Evolutionary conservation across 371 early-diverging fungal genomes (phyloP).

Genomic region (Capillidium rhysosporum): DNA sequence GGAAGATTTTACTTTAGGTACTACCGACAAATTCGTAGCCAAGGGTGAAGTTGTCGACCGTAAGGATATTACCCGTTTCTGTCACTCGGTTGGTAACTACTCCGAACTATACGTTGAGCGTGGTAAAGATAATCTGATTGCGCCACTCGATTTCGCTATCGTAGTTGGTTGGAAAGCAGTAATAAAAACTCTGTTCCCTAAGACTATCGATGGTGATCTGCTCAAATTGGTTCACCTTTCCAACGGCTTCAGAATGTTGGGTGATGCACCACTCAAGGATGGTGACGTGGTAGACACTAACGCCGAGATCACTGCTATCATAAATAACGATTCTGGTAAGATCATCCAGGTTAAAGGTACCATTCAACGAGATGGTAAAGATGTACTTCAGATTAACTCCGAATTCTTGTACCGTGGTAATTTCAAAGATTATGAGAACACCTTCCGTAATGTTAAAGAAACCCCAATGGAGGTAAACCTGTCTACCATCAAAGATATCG

Average conservation of each 20-base stretch:
- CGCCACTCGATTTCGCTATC: slow-evolving; percentile 89
- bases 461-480: slow-evolving; percentile 63
- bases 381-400: slow-evolving; percentile 51
- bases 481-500: slow-evolving; percentile 55
- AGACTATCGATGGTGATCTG: slow-evolving; percentile 83
- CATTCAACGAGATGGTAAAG: slow-evolving; percentile 33
- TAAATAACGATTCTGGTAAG: slow-evolving; percentile 78
- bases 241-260: slow-evolving; percentile 80
- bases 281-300: slow-evolving; percentile 71
- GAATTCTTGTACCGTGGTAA: slow-evolving; percentile 87
- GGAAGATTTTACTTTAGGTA: slow-evolving; percentile 24
- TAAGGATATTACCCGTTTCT: slow-evolving; percentile 54
- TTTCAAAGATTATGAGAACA: slow-evolving; percentile 60
- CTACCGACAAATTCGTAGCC: slow-evolving; percentile 39
- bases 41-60: slow-evolving; percentile 34
- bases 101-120: slow-evolving; percentile 68
- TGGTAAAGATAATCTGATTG: slow-evolving; percentile 35
- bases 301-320: slow-evolving; percentile 52
- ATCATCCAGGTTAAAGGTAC: slow-evolving; percentile 72
- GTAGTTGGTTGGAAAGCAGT: slow-evolving; percentile 88
- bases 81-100: slow-evolving; percentile 75
- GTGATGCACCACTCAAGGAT: slow-evolving; percentile 50
- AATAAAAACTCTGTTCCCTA: slow-evolving; percentile 84
- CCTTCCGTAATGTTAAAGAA: slow-evolving; percentile 67
- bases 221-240: slow-evolving; percentile 81